Evolutionary conservation across 179 eudicot genomes (phyloP).

Genomic region (Heliamphora pulchella): DNA sequence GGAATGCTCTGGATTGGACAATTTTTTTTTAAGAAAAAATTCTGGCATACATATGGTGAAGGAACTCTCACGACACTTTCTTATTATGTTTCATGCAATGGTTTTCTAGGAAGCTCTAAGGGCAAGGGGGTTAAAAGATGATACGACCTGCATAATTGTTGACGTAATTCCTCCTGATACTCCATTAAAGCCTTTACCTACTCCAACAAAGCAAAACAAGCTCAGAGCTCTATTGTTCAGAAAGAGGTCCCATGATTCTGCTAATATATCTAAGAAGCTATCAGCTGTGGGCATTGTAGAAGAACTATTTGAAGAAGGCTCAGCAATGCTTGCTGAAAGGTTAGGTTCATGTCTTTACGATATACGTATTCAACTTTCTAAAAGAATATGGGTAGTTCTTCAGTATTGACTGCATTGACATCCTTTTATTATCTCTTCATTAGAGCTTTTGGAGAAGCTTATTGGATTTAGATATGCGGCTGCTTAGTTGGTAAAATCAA

Average conservation of each 20-base stretch:
- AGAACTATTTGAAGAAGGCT: constrained; percentile 91
- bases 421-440: background rate
- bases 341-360: constrained; percentile 18
- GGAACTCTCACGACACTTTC: constrained; percentile 10
- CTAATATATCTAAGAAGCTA: constrained; percentile 55
- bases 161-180: constrained; percentile 78
- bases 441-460: background rate
- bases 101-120: constrained; percentile 64
- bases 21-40: too few species aligned
- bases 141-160: constrained; percentile 82
- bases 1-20: background rate
- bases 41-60: background rate
- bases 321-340: constrained; percentile 95
- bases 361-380: background rate
- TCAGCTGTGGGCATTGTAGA: constrained; percentile 70
- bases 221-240: constrained; percentile 54
- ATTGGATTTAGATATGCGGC: background rate
- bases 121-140: constrained; percentile 78
- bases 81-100: constrained; percentile 15
- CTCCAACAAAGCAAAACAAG: constrained; percentile 54
- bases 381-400: background rate
- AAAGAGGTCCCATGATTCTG: constrained; percentile 44
- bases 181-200: constrained; percentile 33
- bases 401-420: background rate
- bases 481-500: background rate